Base-by-base conservation (phyloP, 306 rosid genomes). In the Inga leiocalycina region DNA sequence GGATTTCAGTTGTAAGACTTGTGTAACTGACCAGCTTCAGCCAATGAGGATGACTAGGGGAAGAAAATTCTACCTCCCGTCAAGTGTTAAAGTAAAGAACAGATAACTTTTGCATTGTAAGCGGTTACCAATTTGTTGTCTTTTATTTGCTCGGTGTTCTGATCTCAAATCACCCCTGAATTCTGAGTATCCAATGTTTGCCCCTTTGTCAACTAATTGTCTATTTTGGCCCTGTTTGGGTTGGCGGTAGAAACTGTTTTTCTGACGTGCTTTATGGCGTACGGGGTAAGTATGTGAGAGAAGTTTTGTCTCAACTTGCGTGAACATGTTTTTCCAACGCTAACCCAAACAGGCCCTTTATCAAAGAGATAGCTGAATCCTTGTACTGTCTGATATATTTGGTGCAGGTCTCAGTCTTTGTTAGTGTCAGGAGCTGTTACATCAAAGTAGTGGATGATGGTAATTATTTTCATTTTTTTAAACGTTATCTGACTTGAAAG, bases 391-490 rank as follows among this genome's bases (percentile, higher is more conserved):
- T 57, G 30, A 22, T 75, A 35, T 45, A 48, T 82, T 75, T 78
- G 86, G 69, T 89, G 67, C 88, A 93, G 98, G 91, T 93, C 64
- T 87, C 92, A 3, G 87, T 96, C 82, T 93, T 87, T 74, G 85
- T 93, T 9, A 86, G 88, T 57, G 65, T 87, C 77, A 91, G 94
- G 74, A 90, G 84, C 52, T 88, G 87, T 77, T 92, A 82, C 66
- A 83, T 91, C 56, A 93, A 92, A 90, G 99, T 96, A 45, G 94
- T 80, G 41, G 99, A 96, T 79, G 90, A 96, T 75, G 99, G 98
- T 92, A 37, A 62, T 22, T 71, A 32, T 51, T 73, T 48, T 72
- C 51, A 11, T 54, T 77, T 54, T 76, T 27, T 46, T 66, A 79
- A 22, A 49, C 67, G 27, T 73, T 79, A 61, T 67, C 52, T 64